A percentile compares a stretch with the other conserved stretches of the same genome.
These are phyloP conservation scores for Xylariaceae sp. DNA, from an alignment of 2,329 filamentous ascomycete species.

Conservation along the genomic window DNA sequence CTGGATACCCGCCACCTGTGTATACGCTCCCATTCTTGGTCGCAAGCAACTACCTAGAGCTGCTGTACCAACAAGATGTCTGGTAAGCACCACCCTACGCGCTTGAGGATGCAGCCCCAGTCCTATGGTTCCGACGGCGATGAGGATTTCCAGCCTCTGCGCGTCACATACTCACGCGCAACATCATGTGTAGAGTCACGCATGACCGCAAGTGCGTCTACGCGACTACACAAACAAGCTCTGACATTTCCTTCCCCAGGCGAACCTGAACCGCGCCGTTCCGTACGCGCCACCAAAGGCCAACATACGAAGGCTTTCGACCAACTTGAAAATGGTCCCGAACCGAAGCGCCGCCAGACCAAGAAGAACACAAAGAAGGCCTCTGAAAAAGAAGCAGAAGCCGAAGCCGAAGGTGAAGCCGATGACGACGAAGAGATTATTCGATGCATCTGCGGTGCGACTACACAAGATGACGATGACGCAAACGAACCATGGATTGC, in stretches of 20 bases:
- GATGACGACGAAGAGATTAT: slow-evolving; percentile 69
- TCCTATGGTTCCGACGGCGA: not conserved
- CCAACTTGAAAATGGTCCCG: slow-evolving; percentile 57
- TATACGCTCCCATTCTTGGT: slow-evolving; percentile 5
- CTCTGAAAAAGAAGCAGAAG: slow-evolving; percentile 50
- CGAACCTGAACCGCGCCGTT: slow-evolving; percentile 79
- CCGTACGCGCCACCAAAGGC: slow-evolving; percentile 92
- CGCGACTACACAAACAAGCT: slow-evolving; percentile 5
- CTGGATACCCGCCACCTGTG: slow-evolving; percentile 4
- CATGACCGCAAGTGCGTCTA: not conserved
- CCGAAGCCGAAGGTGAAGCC: too few relatives aligned
- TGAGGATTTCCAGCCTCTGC: not conserved
- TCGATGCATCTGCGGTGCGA: slow-evolving; percentile 87
- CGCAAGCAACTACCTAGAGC: slow-evolving; percentile 8
- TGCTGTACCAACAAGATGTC: slow-evolving; percentile 23
- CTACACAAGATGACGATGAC: slow-evolving; percentile 76
- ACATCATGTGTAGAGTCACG: not conserved
- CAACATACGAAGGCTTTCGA: slow-evolving; percentile 89
- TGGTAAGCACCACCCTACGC: slow-evolving; percentile 25
- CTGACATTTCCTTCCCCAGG: slow-evolving; percentile 27
- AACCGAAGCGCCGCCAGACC: slow-evolving; percentile 48
- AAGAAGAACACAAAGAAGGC: slow-evolving; percentile 52
- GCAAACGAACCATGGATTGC: slow-evolving; percentile 91
- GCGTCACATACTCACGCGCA: not conserved
- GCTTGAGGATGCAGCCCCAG: too few relatives aligned